These are phyloP conservation scores for Coleophoma eucalyptorum DNA, from an alignment of 2,329 filamentous ascomycete species.

Conservation along the genomic window DNA sequence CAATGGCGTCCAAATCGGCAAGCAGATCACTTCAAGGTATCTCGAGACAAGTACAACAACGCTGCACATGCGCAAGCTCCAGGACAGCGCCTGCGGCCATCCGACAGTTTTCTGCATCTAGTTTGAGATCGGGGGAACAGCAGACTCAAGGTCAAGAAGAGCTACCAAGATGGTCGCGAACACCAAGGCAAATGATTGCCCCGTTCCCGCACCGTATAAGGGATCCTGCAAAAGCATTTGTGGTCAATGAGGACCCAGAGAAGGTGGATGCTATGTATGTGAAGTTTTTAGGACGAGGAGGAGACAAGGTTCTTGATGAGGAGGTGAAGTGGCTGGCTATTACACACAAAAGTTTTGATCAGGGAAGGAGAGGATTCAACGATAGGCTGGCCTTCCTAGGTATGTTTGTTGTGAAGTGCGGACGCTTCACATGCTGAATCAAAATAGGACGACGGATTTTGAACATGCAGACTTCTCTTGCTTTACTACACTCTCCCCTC, in stretches of 20 bases:
- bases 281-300: slow-evolving; percentile 68
- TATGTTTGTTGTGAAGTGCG: slow-evolving; percentile 35
- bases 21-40: slow-evolving; percentile 33
- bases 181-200: slow-evolving; percentile 66
- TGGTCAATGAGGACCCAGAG: slow-evolving; percentile 71
- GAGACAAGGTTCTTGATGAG: slow-evolving; percentile 73
- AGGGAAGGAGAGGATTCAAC: slow-evolving; percentile 91
- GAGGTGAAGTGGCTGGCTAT: slow-evolving; percentile 96
- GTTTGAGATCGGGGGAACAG: slow-evolving; percentile 21
- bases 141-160: slow-evolving; percentile 28
- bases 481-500: slow-evolving; percentile 44
- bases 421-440: slow-evolving; percentile 12
- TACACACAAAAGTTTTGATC: slow-evolving; percentile 98
- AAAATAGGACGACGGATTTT: slow-evolving; percentile 49
- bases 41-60: slow-evolving; percentile 22
- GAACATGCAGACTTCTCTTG: slow-evolving; percentile 62
- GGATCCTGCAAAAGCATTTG: slow-evolving; percentile 52
- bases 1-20: slow-evolving; percentile 45
- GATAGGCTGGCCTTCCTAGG: slow-evolving; percentile 87
- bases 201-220: slow-evolving; percentile 58
- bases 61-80: slow-evolving; percentile 18
- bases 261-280: slow-evolving; percentile 76
- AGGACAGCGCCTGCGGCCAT: slow-evolving; percentile 9
- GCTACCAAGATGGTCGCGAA: slow-evolving; percentile 66
- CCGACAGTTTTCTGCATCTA: slow-evolving; percentile 21